phyloP scores from a whole-genome alignment of 1,139 yeast species.

The Pichiaceae sp. region DNA sequence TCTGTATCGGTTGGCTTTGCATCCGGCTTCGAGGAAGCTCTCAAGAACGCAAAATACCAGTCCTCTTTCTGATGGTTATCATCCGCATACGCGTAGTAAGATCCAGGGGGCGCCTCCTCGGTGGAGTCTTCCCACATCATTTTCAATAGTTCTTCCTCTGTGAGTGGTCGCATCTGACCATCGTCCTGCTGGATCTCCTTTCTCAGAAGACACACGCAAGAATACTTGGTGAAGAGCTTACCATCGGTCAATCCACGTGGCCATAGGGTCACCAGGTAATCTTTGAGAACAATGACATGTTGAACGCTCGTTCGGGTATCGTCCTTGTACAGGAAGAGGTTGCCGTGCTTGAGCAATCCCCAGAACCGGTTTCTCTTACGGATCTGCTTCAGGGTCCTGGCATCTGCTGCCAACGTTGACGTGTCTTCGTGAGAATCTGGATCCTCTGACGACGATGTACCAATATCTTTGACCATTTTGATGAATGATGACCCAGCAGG shows the following conservation, averaged over 20 bases:
- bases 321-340: constrained; percentile 70
- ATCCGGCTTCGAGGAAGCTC: constrained; percentile 46
- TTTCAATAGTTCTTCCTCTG: not conserved
- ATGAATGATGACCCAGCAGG: constrained; percentile 5
- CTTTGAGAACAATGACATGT: constrained; percentile 71
- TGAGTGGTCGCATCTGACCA: not conserved
- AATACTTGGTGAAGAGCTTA: constrained; percentile 67
- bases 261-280: constrained; percentile 75
- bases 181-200: constrained; percentile 6
- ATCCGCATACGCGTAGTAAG: constrained; percentile 71
- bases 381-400: constrained; percentile 23
- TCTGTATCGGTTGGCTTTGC: constrained; percentile 7
- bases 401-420: constrained; percentile 7
- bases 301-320: constrained; percentile 58
- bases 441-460: constrained; percentile 6
- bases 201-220: constrained; percentile 65
- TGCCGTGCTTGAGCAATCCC: constrained; percentile 75
- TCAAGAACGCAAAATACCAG: constrained; percentile 79
- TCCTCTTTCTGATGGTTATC: constrained; percentile 80
- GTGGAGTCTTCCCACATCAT: constrained; percentile 1
- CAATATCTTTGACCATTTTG: constrained; percentile 15
- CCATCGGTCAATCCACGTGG: constrained; percentile 67
- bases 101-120: constrained; percentile 37
- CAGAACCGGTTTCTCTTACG: constrained; percentile 53
- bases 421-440: constrained; percentile 8